Evolutionary conservation across 768 basidiomycete species (phyloP).

Genomic region (Lepiota brunneoincarnata): DNA sequence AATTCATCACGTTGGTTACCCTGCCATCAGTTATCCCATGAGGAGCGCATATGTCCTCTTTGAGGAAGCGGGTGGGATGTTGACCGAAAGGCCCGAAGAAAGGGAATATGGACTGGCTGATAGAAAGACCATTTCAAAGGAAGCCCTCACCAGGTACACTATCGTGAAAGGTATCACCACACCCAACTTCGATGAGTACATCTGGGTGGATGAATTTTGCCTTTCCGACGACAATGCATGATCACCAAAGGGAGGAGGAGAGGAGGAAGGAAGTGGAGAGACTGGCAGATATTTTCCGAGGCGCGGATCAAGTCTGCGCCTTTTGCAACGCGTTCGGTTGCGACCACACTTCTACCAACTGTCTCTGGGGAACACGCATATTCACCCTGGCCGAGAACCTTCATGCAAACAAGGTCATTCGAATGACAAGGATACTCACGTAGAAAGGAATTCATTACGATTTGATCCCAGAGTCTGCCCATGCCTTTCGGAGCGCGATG

Average conservation of each 20-base stretch:
- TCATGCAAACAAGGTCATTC: neutral
- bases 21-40: conserved; percentile 11
- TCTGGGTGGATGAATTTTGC: conserved; percentile 11
- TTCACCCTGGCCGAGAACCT: conserved; percentile 10
- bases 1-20: neutral
- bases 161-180: neutral
- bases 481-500: conserved; percentile 5
- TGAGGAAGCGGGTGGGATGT: neutral
- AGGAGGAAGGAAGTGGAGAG: neutral
- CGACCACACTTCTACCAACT: conserved; percentile 3
- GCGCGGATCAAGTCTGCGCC: conserved; percentile 4
- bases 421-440: conserved; percentile 1
- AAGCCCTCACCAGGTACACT: neutral
- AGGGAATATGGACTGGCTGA: neutral
- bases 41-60: conserved; percentile 3
- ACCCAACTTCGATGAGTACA: neutral
- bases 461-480: neutral
- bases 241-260: neutral
- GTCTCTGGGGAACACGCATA: conserved; percentile 6
- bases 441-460: neutral
- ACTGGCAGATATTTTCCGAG: conserved; percentile 10
- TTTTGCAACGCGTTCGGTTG: conserved; percentile 7
- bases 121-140: neutral
- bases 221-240: conserved; percentile 2
- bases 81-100: neutral